Percentiles rank a stretch among this genome's conserved stretches.
These are phyloP conservation scores for Pleurozium schreberi DNA, from an alignment of 225 moss, liverwort and hornwort genomes.

Conservation along the genomic window DNA sequence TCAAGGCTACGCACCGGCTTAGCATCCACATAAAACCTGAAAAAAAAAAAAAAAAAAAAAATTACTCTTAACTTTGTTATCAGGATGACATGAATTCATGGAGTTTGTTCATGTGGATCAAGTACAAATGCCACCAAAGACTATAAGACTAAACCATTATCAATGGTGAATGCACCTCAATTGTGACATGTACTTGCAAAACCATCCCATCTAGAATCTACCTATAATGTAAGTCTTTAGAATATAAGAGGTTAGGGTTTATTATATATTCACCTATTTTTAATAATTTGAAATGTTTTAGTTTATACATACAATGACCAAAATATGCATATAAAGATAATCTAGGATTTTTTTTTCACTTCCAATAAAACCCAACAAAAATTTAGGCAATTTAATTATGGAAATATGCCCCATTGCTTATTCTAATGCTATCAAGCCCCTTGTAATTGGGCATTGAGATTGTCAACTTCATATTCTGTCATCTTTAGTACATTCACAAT, in stretches of 20 bases:
- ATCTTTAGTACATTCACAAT: too few relatives aligned
- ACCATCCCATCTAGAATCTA: not conserved
- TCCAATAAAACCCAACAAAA: not conserved
- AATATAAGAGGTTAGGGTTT: not conserved
- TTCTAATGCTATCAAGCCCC: not conserved
- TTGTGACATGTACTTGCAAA: not conserved
- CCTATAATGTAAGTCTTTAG: accelerated
- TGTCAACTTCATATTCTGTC: too few relatives aligned
- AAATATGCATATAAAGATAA: not conserved
- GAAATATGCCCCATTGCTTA: not conserved
- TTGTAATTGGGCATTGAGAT: too few relatives aligned
- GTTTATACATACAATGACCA: not conserved
- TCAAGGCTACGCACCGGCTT: not conserved
- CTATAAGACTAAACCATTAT: not conserved
- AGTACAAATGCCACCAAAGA: not conserved
- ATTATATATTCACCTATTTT: not conserved
- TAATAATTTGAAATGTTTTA: accelerated
- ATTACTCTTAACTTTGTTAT: too few relatives aligned
- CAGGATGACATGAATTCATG: not conserved
- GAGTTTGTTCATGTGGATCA: accelerated
- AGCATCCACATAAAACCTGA: constrained; percentile 9
- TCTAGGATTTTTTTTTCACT: not conserved
- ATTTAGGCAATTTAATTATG: not conserved
- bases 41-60: not conserved
- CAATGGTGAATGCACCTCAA: not conserved